Conservation (phyloP, 2,329 filamentous ascomycete species). For the Pseudogymnoascus sp. region DNA sequence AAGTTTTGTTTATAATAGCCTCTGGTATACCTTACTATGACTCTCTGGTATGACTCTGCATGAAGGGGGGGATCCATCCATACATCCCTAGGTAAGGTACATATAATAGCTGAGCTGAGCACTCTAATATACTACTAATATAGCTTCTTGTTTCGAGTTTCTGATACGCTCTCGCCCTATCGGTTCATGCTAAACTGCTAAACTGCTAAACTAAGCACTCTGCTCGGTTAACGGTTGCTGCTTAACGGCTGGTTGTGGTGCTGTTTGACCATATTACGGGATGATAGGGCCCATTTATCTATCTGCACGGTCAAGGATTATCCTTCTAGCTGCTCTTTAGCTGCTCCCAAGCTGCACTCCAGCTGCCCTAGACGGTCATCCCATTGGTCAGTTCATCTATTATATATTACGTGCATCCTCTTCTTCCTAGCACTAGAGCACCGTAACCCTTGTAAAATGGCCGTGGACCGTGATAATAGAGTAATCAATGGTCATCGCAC, state of each 20-base stretch:
- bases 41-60: background rate
- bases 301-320: background rate
- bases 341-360: background rate
- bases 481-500: background rate
- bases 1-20: background rate
- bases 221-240: background rate
- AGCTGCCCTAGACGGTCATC: background rate
- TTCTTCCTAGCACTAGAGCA: background rate
- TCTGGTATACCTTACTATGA: background rate
- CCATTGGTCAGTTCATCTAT: background rate
- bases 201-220: background rate
- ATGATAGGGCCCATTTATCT: background rate
- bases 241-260: background rate
- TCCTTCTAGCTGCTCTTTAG: background rate
- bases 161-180: background rate
- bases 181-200: background rate
- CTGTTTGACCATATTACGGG: background rate
- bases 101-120: background rate
- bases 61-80: background rate
- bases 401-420: background rate
- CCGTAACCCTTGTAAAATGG: background rate
- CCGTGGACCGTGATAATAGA: background rate
- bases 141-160: background rate
- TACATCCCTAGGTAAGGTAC: background rate
- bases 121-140: background rate